Conservation (phyloP, 768 basidiomycete species). For the Leucosporidium scottii region DNA sequence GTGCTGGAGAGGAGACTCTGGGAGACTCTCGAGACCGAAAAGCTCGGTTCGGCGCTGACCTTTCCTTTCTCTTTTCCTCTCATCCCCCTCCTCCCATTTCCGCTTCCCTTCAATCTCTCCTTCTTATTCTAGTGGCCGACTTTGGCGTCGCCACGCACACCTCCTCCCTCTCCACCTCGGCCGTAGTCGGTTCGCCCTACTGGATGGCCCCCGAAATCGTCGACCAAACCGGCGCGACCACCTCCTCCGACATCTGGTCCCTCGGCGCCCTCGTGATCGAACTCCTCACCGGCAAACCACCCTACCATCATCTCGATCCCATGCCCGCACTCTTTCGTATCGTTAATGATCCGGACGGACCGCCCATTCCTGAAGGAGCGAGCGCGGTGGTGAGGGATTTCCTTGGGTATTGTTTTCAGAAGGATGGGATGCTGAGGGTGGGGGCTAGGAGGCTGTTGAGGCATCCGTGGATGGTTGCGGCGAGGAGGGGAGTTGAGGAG, state of each 20-base stretch:
- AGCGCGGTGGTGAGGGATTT: conserved; percentile 94
- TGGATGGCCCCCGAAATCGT: conserved; percentile 99
- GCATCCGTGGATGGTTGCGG: conserved; percentile 93
- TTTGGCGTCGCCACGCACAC: conserved; percentile 88
- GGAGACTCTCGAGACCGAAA: too few species aligned
- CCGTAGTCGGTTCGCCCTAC: conserved; percentile 95
- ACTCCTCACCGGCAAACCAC: conserved; percentile 80
- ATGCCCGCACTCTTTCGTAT: conserved; percentile 99
- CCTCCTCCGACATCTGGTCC: conserved; percentile 91
- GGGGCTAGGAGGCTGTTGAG: conserved; percentile 83
- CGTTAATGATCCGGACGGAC: conserved; percentile 86
- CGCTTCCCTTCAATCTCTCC: not conserved
- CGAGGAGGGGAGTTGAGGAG: conserved; percentile 66
- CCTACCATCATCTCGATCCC: conserved; percentile 89
- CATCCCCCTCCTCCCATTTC: conserved; percentile 51
- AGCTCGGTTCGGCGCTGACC: too few species aligned
- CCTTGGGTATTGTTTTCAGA: conserved; percentile 94
- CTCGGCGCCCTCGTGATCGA: conserved; percentile 95
- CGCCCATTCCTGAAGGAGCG: conserved; percentile 90
- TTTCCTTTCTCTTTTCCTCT: too few species aligned
- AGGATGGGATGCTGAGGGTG: conserved; percentile 88
- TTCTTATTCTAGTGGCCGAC: conserved; percentile 69
- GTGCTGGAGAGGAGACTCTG: too few species aligned
- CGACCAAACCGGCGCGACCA: conserved; percentile 93
- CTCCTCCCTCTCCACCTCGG: conserved; percentile 70